These are phyloP conservation scores for Bjerkandera adusta DNA, from an alignment of 1,284 basidiomycete species.

Conservation along the genomic window DNA sequence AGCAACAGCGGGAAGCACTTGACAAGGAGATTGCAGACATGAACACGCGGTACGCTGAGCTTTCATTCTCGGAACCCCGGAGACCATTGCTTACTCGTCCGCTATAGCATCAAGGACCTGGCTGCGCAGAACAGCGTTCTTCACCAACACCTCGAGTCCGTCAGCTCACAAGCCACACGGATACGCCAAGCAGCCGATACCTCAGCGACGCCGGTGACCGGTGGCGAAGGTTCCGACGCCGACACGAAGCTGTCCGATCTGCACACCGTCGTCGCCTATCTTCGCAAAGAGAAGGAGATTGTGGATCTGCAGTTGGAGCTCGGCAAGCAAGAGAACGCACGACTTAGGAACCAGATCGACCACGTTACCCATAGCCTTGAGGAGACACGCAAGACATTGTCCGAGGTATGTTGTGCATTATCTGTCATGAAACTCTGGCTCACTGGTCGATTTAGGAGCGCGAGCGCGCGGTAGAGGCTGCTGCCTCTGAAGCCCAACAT, in stretches of 20 bases:
- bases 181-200: constrained; percentile 70
- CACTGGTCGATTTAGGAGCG: constrained; percentile 63
- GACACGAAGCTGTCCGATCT: constrained; percentile 70
- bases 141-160: constrained; percentile 84
- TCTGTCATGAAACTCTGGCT: constrained; percentile 2
- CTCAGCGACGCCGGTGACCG: constrained; percentile 36
- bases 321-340: constrained; percentile 79
- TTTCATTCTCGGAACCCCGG: neutral
- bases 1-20: constrained; percentile 70
- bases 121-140: constrained; percentile 76
- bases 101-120: constrained; percentile 68
- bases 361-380: constrained; percentile 69
- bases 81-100: neutral
- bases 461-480: constrained; percentile 66
- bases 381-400: constrained; percentile 63
- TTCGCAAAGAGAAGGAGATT: constrained; percentile 89
- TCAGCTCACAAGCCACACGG: constrained; percentile 76
- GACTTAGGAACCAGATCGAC: constrained; percentile 76
- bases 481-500: constrained; percentile 78
- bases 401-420: constrained; percentile 45
- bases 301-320: constrained; percentile 86
- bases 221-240: constrained; percentile 45
- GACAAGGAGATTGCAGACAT: constrained; percentile 78
- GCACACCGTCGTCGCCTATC: constrained; percentile 78
- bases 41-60: constrained; percentile 51